Conservation (phyloP, 2,329 filamentous ascomycete species). For the Scedosporium aurantiacum region DNA sequence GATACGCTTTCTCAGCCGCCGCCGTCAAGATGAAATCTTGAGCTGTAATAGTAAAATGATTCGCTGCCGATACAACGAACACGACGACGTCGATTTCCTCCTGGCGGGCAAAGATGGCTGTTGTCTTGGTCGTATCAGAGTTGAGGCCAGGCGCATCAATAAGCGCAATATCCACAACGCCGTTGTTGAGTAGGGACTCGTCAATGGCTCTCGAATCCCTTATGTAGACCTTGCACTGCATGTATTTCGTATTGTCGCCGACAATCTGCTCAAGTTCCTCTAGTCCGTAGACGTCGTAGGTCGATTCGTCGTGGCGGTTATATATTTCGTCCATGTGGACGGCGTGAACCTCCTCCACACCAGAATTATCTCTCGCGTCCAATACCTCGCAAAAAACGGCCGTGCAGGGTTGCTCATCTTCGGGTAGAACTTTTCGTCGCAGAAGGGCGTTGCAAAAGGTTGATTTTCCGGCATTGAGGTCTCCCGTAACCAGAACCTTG, state of each 20-base stretch:
- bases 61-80: conserved; percentile 93
- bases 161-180: conserved; percentile 92
- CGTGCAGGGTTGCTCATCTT: conserved; percentile 96
- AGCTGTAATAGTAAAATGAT: conserved; percentile 96
- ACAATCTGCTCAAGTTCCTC: conserved; percentile 79
- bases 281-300: conserved; percentile 78
- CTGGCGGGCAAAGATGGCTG: conserved; percentile 89
- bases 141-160: conserved; percentile 96
- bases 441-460: conserved; percentile 98
- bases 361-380: conserved; percentile 81
- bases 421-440: conserved; percentile 81
- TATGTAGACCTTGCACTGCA: conserved; percentile 94
- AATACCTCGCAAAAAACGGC: conserved; percentile 97
- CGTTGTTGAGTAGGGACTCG: conserved; percentile 91
- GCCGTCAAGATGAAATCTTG: conserved; percentile 96
- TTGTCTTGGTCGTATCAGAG: conserved; percentile 92
- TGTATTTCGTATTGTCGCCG: conserved; percentile 75
- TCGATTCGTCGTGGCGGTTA: conserved; percentile 82
- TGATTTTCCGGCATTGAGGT: conserved; percentile 94
- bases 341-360: conserved; percentile 89
- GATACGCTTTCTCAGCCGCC: conserved; percentile 92
- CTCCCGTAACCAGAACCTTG: conserved; percentile 91
- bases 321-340: conserved; percentile 74
- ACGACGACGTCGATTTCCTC: conserved; percentile 99
- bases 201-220: conserved; percentile 82